Percentiles rank a stretch among this genome's conserved stretches.
These are phyloP conservation scores for Bipolaris gigantea DNA, from an alignment of 2,329 filamentous ascomycete species.

Conservation along the genomic window DNA sequence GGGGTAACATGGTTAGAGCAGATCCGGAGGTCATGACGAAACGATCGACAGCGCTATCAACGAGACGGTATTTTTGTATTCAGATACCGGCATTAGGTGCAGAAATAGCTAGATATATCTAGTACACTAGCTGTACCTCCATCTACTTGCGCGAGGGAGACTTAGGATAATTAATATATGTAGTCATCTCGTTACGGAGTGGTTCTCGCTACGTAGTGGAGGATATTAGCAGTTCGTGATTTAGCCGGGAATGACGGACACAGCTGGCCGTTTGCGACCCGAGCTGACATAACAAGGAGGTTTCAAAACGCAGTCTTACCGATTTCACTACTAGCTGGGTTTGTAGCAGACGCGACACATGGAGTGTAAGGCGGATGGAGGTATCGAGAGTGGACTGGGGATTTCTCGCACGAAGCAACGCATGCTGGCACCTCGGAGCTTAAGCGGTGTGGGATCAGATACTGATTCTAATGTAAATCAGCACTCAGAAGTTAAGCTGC, in stretches of 20 bases:
- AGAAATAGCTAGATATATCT: too few relatives aligned
- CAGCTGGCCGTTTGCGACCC: neutral
- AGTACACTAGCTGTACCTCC: too few relatives aligned
- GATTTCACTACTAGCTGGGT: neutral
- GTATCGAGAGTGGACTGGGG: too few relatives aligned
- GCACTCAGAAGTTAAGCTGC: neutral
- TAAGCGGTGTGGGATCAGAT: neutral
- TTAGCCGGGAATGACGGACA: neutral
- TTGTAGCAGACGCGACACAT: neutral
- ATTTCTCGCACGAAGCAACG: neutral
- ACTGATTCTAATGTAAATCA: neutral
- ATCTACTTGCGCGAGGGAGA: too few relatives aligned
- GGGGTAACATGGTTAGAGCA: too few relatives aligned
- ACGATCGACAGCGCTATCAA: too few relatives aligned
- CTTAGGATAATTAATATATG: too few relatives aligned
- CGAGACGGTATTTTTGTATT: too few relatives aligned
- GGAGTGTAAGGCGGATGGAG: neutral
- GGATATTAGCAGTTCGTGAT: neutral
- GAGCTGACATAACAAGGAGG: neutral
- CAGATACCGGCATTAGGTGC: too few relatives aligned
- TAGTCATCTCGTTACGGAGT: too few relatives aligned
- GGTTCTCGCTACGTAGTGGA: too few relatives aligned
- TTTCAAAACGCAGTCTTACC: neutral
- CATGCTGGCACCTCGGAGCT: neutral
- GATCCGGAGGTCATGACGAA: too few relatives aligned